phyloP scores from a whole-genome alignment of 1,284 basidiomycete genomes.

The Exsudoporus floridanus region DNA sequence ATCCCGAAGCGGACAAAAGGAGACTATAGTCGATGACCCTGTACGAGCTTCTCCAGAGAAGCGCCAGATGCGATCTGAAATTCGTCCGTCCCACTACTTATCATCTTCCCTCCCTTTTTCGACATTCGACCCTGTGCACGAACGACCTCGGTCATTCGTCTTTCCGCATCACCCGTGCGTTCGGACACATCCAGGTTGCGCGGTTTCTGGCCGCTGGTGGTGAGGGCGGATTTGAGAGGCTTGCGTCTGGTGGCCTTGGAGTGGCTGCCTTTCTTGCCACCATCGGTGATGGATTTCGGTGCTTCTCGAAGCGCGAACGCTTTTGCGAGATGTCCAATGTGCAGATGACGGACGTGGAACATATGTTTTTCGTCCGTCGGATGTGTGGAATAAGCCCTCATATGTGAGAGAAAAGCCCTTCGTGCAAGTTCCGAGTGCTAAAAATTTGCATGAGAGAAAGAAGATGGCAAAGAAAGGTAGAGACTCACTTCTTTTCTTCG shows the following conservation, averaged over 20 bases:
- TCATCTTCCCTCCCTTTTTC: conserved; percentile 80
- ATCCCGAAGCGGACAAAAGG: neutral
- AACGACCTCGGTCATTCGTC: conserved; percentile 86
- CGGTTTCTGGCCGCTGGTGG: conserved; percentile 2
- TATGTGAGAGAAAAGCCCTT: conserved; percentile 87
- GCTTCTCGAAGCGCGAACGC: conserved; percentile 94
- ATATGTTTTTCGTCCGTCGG: conserved; percentile 93
- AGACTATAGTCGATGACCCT: conserved; percentile 15
- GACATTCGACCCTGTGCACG: conserved; percentile 79
- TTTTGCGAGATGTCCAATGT: conserved; percentile 96
- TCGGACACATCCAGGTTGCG: conserved; percentile 47
- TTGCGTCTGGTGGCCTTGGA: conserved; percentile 38
- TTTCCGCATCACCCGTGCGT: conserved; percentile 49
- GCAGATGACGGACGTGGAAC: conserved; percentile 92
- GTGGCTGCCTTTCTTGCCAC: conserved; percentile 26
- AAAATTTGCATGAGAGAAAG: neutral
- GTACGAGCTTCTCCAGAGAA: conserved; percentile 67
- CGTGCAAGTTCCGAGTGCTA: conserved; percentile 80
- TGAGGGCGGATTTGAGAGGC: conserved; percentile 14
- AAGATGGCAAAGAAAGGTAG: neutral
- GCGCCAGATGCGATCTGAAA: conserved; percentile 79
- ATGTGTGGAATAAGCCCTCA: conserved; percentile 97
- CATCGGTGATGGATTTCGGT: conserved; percentile 63
- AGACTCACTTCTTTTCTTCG: conserved; percentile 63
- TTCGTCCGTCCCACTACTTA: conserved; percentile 71